Evolutionary conservation across 805 yeast genomes (phyloP).

Genomic region (Wickerhamiella galacta): DNA sequence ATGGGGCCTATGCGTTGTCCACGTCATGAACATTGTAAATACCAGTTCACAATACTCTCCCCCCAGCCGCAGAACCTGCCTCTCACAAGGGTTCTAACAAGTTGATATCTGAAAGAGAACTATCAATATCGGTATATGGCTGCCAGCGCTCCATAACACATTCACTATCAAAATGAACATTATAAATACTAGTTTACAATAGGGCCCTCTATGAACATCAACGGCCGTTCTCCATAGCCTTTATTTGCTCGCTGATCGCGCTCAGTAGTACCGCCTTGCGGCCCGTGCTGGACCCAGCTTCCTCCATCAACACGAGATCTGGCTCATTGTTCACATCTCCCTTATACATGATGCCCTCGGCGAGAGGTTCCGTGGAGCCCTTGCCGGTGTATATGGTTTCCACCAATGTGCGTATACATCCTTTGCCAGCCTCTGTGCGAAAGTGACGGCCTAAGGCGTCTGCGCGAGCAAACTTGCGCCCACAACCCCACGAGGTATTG

Average conservation of each 20-base stretch:
- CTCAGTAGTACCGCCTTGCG: conserved; percentile 16
- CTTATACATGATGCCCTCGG: conserved; percentile 14
- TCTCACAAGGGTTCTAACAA: too few relatives aligned
- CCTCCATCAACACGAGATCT: conserved; percentile 8
- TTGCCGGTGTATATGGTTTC: conserved; percentile 26
- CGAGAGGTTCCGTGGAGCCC: conserved; percentile 7
- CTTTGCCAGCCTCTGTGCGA: conserved; percentile 57
- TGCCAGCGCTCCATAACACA: too few relatives aligned
- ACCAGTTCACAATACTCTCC: too few relatives aligned
- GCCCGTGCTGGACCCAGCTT: conserved; percentile 14
- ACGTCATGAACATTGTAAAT: too few relatives aligned
- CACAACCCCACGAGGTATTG: conserved; percentile 55
- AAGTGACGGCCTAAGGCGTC: conserved; percentile 68
- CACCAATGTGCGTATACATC: conserved; percentile 48
- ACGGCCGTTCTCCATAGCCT: too few relatives aligned
- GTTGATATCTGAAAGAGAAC: too few relatives aligned
- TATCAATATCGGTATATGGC: too few relatives aligned
- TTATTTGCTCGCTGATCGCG: conserved; percentile 15
- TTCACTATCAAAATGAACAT: too few relatives aligned
- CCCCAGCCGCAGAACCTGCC: too few relatives aligned
- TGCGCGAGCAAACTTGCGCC: conserved; percentile 54
- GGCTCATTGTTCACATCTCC: conserved; percentile 11
- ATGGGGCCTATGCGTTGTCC: too few relatives aligned
- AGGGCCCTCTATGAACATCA: too few relatives aligned
- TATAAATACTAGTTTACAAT: too few relatives aligned